Conservation (phyloP, 306 rosid genomes). For the Hippophae tibetana region DNA sequence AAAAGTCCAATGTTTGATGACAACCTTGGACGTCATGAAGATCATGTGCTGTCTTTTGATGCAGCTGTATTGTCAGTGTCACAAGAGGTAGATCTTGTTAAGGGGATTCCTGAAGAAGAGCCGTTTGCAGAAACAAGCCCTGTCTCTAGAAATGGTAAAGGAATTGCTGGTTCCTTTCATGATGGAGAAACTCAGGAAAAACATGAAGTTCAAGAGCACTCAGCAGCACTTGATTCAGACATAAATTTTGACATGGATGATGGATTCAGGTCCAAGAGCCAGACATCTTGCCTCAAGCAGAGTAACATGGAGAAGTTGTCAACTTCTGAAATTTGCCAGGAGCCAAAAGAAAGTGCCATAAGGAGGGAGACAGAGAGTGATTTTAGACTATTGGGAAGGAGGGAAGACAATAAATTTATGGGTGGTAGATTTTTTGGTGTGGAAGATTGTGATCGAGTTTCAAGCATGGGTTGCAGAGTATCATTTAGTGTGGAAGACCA, state of each 20-base stretch:
- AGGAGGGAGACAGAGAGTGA: slow-evolving; percentile 97
- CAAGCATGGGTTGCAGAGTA: slow-evolving; percentile 56
- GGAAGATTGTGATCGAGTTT: slow-evolving; percentile 51
- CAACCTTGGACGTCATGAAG: slow-evolving; percentile 37
- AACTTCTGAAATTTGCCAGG: slow-evolving; percentile 45
- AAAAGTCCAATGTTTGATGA: slow-evolving; percentile 67
- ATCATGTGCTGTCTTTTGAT: slow-evolving; percentile 76
- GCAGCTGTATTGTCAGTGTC: slow-evolving; percentile 80
- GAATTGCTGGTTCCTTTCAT: slow-evolving; percentile 18
- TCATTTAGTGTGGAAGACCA: slow-evolving; percentile 64
- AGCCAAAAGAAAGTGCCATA: slow-evolving; percentile 79
- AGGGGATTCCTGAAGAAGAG: slow-evolving; percentile 84
- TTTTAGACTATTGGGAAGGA: slow-evolving; percentile 72
- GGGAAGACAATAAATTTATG: slow-evolving; percentile 57
- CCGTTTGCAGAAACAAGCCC: slow-evolving; percentile 31
- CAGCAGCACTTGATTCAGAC: slow-evolving; percentile 16
- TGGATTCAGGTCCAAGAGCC: slow-evolving; percentile 26
- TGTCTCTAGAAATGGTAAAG: slow-evolving; percentile 30
- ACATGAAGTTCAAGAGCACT: slow-evolving; percentile 29
- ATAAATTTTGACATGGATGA: slow-evolving; percentile 18
- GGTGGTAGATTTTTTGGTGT: slow-evolving; percentile 67
- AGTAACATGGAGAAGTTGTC: slow-evolving; percentile 35
- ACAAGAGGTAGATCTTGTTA: slow-evolving; percentile 54
- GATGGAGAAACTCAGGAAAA: slow-evolving; percentile 57
- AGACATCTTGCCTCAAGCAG: slow-evolving; percentile 33